Evolutionary conservation across 2,329 filamentous ascomycete genomes (phyloP), one percentile per base, ranked within the genome.

Genomic region (Aspergillus neoniger): DNA sequence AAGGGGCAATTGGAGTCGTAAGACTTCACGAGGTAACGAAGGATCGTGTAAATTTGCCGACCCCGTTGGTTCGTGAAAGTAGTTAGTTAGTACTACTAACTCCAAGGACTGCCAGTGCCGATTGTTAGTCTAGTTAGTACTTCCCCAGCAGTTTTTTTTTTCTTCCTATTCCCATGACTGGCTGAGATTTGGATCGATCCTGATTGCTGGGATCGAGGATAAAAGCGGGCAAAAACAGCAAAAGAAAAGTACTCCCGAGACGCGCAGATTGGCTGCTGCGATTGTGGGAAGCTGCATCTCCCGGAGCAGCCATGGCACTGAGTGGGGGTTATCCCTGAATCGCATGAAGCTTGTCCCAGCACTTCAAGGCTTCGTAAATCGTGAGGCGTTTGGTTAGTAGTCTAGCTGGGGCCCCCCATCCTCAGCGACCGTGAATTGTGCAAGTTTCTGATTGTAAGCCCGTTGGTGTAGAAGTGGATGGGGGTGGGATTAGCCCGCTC

Each of bases 301-400:
- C 47, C 47, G 47, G 47, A 32, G 47, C 47, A 50, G 47, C 47
- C 25, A 50, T 50, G 47, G 47, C 25, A 50, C 47, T 12, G 57
- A 56, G 64, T 66, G 64, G 65, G 61, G 62, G 32, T 61, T 12
- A 64, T 66, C 64, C 64, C 58, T 67, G 63, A 63, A 59, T 62
- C 54, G 59, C 49, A 49, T 36, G 65, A 67, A 67, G 65, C 65
- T 67, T 67, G 65, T 60, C 65, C 59, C 61, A 61, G 60, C 49
- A 62, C 59, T 54, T 44, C 48, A 58, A 60, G 59, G 43, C 50
- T 44, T 36, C 32, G 28, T 4, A 12, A 30, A 30, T 53, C 30
- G 55, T 50, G 57, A 38, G 36, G 54, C 55, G 52, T 57, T 58
- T 59, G 50, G 60, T 58, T 58, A 36, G 32, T 36, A 36, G 32